Evolutionary conservation across 139 green algal genomes (phyloP), one percentile per base, ranked within the genome.

Genomic region (Diplosphaera chodatii): DNA sequence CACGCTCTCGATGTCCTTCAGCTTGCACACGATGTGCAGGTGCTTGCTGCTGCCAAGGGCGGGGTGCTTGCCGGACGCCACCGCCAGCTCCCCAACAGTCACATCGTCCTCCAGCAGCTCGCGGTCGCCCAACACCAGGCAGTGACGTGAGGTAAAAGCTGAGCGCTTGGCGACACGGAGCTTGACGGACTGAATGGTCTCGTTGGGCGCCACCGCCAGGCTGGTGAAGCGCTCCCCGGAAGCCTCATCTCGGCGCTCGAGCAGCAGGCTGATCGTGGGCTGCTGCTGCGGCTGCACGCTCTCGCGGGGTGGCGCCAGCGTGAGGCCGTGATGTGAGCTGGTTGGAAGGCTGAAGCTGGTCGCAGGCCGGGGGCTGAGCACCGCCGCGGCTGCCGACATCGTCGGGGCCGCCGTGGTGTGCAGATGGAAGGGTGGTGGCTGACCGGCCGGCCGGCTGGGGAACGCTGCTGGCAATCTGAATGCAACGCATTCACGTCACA

Each of bases 11-110:
- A 79, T 30, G 66, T 79, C 77, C 32, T 32, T 33, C 0, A 77
- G 29, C 28, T 72, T 71, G 21, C 69, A 67, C 63, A 81, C 68
- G 4, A 77, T 59, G 68, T 77, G 70, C 63, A 81, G 40, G 71
- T 71, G 76, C 13, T 63, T 55, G 27, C 65, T 41, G 34, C 29
- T 55, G 30, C 63, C 33, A 48, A 10, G 8, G 37, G 37, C 37
- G 10, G 8, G 16, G 8, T 59, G 22, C 16, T 25, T 59, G 13
- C 13, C 48, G 16, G 48, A 59, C 23, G 56, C 48, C 31, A 32
- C 34, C 2, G 65, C 62, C 37, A 82, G 64, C 48, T 74, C 65
- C 8, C 55, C 71, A 32, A 78, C 32, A 23, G 74, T 63, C 31
- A 75, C 67, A 32, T 59, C 48, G 25, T 59, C 48, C 30, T 77